Base-by-base conservation (phyloP, 2,329 filamentous ascomycete genomes). In the Cyanodermella asteris region DNA sequence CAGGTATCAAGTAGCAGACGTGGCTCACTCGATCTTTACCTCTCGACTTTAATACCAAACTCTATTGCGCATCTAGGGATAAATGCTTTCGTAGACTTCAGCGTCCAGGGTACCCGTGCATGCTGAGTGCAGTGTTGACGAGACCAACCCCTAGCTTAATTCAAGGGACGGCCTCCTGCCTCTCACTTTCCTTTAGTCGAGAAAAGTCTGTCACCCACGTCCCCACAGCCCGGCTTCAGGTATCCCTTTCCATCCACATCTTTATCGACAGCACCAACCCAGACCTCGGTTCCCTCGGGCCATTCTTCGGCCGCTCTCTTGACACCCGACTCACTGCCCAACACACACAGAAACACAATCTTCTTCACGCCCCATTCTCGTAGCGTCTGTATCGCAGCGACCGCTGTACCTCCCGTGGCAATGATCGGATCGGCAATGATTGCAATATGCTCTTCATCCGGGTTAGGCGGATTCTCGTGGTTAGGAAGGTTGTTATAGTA, bases 401-500 rank as follows among this genome's bases (percentile, higher is more conserved):
- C 72, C 30, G 77, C 77, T 3, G 84, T 94, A 2, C 78, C 80
- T 18, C 84, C 84, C 0, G 87, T 94, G 1, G 84, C 87, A 42
- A 94, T 90, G 37, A 94, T 67, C 4, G 84, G 87, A 44, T 94
- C 84, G 23, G 91, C 64, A 27, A 93, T 56, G 42, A 93, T 75
- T 30, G 81, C 81, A 8, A 91, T 58, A 13, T 64, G 37, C 27
- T 19, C 44, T 36, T 22, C 41, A 31, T 16, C 49, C 36, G 24
- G 44, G 33, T 24, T 43, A 19, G n/a, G 18, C 18, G 4, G 13
- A 22, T 13, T 23, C 20, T 57, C 45, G 51, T 78, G 73, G 50
- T 77, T 72, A 18, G 81, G 81, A 12, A 93, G 70, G 50, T 91
- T 91, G 59, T 93, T 93, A 64, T 93, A 93, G 63, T 93, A 91